Evolutionary conservation across 2,329 filamentous ascomycete genomes (phyloP).

Genomic region (Pyricularia sp.): DNA sequence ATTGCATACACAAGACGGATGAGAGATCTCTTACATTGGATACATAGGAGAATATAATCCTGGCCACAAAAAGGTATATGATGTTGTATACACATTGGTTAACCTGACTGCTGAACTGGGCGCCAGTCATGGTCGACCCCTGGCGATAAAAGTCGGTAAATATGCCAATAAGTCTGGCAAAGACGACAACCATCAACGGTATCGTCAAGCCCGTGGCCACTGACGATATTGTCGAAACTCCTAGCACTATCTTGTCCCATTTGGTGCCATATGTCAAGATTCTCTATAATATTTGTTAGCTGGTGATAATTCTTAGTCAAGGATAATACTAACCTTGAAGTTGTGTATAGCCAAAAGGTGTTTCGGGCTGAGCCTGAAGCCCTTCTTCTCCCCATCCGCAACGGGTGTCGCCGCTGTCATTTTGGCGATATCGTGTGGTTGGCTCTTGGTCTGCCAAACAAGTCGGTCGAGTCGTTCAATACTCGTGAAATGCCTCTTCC

Average conservation of each 20-base stretch:
- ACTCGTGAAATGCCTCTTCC: no score
- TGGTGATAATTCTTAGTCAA: not conserved
- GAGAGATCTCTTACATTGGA: slow-evolving; percentile 15
- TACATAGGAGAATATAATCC: slow-evolving; percentile 50
- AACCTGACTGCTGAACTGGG: slow-evolving; percentile 17
- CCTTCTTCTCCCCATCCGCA: not conserved
- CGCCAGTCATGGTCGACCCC: slow-evolving; percentile 14
- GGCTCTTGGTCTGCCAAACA: not conserved
- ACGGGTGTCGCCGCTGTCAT: not conserved
- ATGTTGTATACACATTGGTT: slow-evolving; percentile 41
- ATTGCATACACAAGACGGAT: not conserved
- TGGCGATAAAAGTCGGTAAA: slow-evolving; percentile 20
- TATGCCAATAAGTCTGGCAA: slow-evolving; percentile 27
- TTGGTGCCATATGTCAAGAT: slow-evolving; percentile 45
- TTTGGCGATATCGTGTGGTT: not conserved
- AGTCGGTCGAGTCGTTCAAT: not conserved
- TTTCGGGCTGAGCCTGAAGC: slow-evolving; percentile 2
- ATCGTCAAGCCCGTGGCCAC: slow-evolving; percentile 45
- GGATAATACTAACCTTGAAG: not conserved
- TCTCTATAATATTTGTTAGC: slow-evolving; percentile 10
- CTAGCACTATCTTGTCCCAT: slow-evolving; percentile 40
- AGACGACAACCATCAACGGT: slow-evolving; percentile 51
- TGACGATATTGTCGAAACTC: slow-evolving; percentile 37
- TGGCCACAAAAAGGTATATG: slow-evolving; percentile 59
- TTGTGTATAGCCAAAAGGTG: slow-evolving; percentile 2